phyloP scores from a whole-genome alignment of 495 filamentous ascomycete species.

The Lasiosphaeris hirsuta region DNA sequence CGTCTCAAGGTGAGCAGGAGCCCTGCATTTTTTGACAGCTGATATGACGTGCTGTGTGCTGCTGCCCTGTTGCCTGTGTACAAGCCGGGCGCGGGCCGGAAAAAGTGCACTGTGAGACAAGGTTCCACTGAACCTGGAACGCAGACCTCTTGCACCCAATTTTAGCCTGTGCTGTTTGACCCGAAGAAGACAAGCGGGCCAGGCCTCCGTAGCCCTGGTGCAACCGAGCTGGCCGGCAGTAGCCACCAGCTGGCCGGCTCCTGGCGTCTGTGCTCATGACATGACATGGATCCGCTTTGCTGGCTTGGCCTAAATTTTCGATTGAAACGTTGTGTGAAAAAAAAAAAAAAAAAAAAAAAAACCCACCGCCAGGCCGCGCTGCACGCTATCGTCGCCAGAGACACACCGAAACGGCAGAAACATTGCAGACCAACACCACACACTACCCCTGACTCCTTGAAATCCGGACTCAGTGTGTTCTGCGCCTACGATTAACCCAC shows the following conservation, averaged over 20 bases:
- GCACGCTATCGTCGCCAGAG: background rate
- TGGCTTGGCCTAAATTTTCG: background rate
- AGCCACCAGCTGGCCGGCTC: conserved; percentile 7
- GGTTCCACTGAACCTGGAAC: conserved; percentile 7
- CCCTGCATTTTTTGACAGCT: conserved; percentile 6
- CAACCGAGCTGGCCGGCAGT: background rate
- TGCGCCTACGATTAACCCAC: too few relatives aligned
- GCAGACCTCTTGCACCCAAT: conserved; percentile 12
- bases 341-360: too few relatives aligned
- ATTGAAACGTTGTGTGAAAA: too few relatives aligned
- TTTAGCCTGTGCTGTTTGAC: conserved; percentile 16
- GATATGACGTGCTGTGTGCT: conserved; percentile 7
- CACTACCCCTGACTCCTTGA: background rate
- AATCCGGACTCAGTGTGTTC: too few relatives aligned
- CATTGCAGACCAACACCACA: background rate
- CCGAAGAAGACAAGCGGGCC: too few relatives aligned
- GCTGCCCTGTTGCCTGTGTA: background rate
- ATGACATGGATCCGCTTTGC: background rate
- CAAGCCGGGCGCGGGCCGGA: background rate
- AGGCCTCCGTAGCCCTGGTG: too few relatives aligned
- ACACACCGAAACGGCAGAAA: background rate
- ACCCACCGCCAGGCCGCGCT: background rate
- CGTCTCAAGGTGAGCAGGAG: background rate
- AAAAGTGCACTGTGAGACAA: conserved; percentile 3
- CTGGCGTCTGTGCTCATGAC: too few relatives aligned